Percentiles rank a stretch among this genome's conserved stretches.
Evolutionary conservation across 1,284 basidiomycete genomes (phyloP).

Genomic region (Cystobasidiaceae sp.): DNA sequence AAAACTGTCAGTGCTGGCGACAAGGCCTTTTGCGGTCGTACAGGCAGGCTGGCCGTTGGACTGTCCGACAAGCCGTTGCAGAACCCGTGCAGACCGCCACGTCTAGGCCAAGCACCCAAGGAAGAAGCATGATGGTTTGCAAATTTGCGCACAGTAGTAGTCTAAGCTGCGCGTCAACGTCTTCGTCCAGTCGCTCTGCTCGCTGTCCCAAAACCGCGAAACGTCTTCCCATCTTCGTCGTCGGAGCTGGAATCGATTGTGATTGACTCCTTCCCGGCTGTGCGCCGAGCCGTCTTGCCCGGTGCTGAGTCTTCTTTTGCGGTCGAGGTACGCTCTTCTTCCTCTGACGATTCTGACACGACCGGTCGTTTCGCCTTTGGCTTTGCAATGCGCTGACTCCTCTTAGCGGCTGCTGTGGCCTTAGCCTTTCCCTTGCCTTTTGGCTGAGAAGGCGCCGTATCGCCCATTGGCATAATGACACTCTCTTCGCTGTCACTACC

Average conservation of each 20-base stretch:
- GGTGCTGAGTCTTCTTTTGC: conserved; percentile 1
- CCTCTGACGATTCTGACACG: conserved; percentile 8
- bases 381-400: background rate
- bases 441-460: background rate
- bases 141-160: background rate
- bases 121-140: background rate
- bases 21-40: background rate
- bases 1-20: too few species aligned
- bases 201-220: conserved; percentile 14
- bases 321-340: conserved; percentile 1
- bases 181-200: background rate
- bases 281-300: background rate
- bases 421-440: conserved; percentile 10
- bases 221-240: conserved; percentile 9
- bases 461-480: conserved; percentile 25
- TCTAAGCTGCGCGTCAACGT: background rate
- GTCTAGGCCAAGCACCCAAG: background rate
- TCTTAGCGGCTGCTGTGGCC: background rate
- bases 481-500: conserved; percentile 11
- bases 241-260: conserved; percentile 28
- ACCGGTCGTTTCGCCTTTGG: background rate
- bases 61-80: background rate
- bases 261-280: background rate
- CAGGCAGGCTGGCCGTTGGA: background rate
- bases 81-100: background rate